Evolutionary conservation across 345 rosid species (phyloP).

Genomic region (Eucalyptus pumila): DNA sequence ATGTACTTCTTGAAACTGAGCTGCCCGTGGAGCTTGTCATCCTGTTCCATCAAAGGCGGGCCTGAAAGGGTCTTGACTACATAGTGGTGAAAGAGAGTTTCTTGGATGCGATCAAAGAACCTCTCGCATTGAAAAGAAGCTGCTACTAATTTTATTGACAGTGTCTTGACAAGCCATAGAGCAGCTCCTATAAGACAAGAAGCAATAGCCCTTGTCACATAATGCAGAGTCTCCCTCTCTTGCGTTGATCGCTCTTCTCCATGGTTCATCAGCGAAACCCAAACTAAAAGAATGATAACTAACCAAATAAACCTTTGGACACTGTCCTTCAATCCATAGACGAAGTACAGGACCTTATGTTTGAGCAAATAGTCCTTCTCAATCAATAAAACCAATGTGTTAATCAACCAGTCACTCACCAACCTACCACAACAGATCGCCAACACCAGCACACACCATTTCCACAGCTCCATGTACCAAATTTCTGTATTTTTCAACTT

Average conservation of each 20-base stretch:
- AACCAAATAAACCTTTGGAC: slow-evolving; percentile 47
- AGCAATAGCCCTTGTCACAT: slow-evolving; percentile 36
- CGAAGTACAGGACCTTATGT: slow-evolving; percentile 60
- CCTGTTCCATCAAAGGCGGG: slow-evolving; percentile 43
- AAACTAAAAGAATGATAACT: slow-evolving; percentile 37
- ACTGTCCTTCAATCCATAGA: slow-evolving; percentile 41
- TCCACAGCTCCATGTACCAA: slow-evolving; percentile 52
- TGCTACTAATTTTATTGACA: slow-evolving; percentile 36
- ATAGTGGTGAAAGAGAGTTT: slow-evolving; percentile 64
- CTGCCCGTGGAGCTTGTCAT: slow-evolving; percentile 22
- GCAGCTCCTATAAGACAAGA: slow-evolving; percentile 37
- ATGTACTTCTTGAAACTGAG: slow-evolving; percentile 29
- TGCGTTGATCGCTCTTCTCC: slow-evolving; percentile 24
- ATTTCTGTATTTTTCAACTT: slow-evolving; percentile 6
- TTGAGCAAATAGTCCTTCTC: slow-evolving; percentile 48
- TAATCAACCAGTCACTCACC: slow-evolving; percentile 35
- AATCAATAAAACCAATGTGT: slow-evolving; percentile 35
- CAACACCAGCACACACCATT: slow-evolving; percentile 46
- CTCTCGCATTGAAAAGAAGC: slow-evolving; percentile 43
- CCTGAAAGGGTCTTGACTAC: slow-evolving; percentile 48
- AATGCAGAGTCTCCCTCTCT: slow-evolving; percentile 16
- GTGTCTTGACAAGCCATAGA: slow-evolving; percentile 46
- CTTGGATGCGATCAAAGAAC: slow-evolving; percentile 69
- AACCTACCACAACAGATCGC: slow-evolving; percentile 47
- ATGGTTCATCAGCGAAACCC: slow-evolving; percentile 36